phyloP scores from a whole-genome alignment of 352 stramenopile species.

The Pythium phragmitis region DNA sequence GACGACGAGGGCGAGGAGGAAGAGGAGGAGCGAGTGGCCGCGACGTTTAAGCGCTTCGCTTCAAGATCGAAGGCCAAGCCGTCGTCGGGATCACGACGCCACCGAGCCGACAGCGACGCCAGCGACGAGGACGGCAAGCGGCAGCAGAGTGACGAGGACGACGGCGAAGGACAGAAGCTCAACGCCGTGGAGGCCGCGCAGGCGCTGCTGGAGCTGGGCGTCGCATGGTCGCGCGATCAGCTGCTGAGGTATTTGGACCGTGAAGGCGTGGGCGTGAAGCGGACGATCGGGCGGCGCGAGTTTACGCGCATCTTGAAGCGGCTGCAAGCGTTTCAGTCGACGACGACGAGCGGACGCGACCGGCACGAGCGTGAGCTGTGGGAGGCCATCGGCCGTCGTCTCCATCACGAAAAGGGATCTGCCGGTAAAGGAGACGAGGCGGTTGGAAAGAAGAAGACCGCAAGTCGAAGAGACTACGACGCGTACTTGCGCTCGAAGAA shows the following conservation, averaged over 20 bases:
- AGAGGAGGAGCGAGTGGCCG: slow-evolving; percentile 18
- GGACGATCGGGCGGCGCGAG: slow-evolving; percentile 30
- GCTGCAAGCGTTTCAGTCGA: slow-evolving; percentile 35
- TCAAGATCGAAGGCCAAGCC: slow-evolving; percentile 3
- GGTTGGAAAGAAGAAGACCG: background rate
- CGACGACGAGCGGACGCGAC: background rate
- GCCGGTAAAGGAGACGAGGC: background rate
- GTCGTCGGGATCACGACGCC: background rate
- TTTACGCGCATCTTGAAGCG: slow-evolving; percentile 46
- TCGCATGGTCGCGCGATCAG: slow-evolving; percentile 58
- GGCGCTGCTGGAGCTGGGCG: slow-evolving; percentile 65
- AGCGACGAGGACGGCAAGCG: slow-evolving; percentile 34
- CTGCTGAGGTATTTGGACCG: slow-evolving; percentile 55
- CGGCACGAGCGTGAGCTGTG: slow-evolving; percentile 17
- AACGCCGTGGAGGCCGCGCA: slow-evolving; percentile 55
- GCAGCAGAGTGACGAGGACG: slow-evolving; percentile 32
- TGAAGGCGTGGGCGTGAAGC: slow-evolving; percentile 41
- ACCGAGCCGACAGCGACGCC: background rate
- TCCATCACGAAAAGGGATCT: background rate
- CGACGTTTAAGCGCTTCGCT: slow-evolving; percentile 28
- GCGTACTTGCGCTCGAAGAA: slow-evolving; percentile 29
- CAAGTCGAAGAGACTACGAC: slow-evolving; percentile 45
- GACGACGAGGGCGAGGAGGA: slow-evolving; percentile 5
- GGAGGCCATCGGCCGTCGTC: slow-evolving; percentile 8
- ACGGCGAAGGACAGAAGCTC: slow-evolving; percentile 6